phyloP scores from a whole-genome alignment of 768 basidiomycete genomes.

The Russula emetica region DNA sequence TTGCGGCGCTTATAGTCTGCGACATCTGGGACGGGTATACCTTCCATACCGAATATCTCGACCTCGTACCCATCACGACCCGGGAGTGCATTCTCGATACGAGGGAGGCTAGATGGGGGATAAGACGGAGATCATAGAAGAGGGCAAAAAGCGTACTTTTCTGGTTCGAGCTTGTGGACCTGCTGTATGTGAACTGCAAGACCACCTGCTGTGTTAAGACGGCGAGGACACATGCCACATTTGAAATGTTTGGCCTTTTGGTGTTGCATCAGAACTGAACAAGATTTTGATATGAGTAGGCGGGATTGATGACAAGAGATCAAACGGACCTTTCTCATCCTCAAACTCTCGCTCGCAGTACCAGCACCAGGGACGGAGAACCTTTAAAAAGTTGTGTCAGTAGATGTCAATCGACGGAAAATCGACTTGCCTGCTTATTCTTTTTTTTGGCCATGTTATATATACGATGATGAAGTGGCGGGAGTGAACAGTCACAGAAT shows the following conservation, averaged over 20 bases:
- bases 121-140: slow-evolving; percentile 14
- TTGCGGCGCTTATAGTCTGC: slow-evolving; percentile 96
- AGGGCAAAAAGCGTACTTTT: slow-evolving; percentile 42
- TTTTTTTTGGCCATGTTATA: slow-evolving; percentile 50
- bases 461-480: neutral
- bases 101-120: slow-evolving; percentile 50
- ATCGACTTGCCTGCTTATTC: slow-evolving; percentile 43
- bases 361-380: slow-evolving; percentile 96
- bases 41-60: slow-evolving; percentile 99
- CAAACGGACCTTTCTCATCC: slow-evolving; percentile 86
- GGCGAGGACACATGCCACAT: slow-evolving; percentile 90
- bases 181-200: slow-evolving; percentile 97
- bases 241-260: slow-evolving; percentile 99
- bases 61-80: slow-evolving; percentile 97
- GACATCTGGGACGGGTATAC: slow-evolving; percentile 89
- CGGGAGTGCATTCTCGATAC: slow-evolving; percentile 94
- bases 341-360: slow-evolving; percentile 99
- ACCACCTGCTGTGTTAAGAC: slow-evolving; percentile 96
- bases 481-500: neutral
- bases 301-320: neutral
- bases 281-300: neutral
- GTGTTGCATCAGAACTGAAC: slow-evolving; percentile 91
- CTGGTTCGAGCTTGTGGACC: slow-evolving; percentile 98
- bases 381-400: slow-evolving; percentile 39
- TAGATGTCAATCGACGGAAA: neutral